These are phyloP conservation scores for Coemansia sp. DNA, from an alignment of 192 early-diverging fungal genomes.

Conservation along the genomic window DNA sequence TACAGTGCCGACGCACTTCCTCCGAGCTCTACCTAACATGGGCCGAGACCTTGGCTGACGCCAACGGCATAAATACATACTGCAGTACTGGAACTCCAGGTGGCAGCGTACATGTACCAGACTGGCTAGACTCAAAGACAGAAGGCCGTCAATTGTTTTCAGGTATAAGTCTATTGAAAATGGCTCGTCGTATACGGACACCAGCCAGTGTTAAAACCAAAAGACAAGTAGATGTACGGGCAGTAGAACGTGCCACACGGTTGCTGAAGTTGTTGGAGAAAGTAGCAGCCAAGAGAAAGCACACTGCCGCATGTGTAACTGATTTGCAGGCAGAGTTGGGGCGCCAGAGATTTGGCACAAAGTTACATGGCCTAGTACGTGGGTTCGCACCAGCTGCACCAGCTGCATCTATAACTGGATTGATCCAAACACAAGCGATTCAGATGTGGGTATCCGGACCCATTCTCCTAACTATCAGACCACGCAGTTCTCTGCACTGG, in stretches of 20 bases:
- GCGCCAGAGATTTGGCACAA: slow-evolving; percentile 5
- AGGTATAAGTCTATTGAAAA: background rate
- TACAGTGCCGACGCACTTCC: background rate
- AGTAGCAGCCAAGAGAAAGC: background rate
- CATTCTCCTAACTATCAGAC: slow-evolving; percentile 2
- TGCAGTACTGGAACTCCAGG: slow-evolving; percentile 1
- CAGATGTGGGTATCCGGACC: slow-evolving; percentile 7
- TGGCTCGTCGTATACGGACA: slow-evolving; percentile 4
- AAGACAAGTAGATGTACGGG: background rate
- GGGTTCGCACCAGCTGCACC: background rate
- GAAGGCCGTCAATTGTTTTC: background rate
- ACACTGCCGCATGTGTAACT: background rate
- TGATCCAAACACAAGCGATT: background rate
- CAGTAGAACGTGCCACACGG: background rate
- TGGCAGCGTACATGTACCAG: background rate
- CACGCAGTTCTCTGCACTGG: background rate
- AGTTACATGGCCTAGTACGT: background rate
- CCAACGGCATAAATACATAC: background rate
- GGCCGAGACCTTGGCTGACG: background rate
- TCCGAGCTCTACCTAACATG: slow-evolving; percentile 1
- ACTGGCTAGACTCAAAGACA: background rate
- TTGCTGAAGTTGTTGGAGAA: background rate
- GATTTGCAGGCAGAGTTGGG: background rate
- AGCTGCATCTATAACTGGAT: background rate
- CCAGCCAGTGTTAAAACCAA: slow-evolving; percentile 1